A percentile compares a stretch with the other conserved stretches of the same genome.
Conservation (phyloP, 1,139 yeast genomes). For the Kodamaea suecica region DNA sequence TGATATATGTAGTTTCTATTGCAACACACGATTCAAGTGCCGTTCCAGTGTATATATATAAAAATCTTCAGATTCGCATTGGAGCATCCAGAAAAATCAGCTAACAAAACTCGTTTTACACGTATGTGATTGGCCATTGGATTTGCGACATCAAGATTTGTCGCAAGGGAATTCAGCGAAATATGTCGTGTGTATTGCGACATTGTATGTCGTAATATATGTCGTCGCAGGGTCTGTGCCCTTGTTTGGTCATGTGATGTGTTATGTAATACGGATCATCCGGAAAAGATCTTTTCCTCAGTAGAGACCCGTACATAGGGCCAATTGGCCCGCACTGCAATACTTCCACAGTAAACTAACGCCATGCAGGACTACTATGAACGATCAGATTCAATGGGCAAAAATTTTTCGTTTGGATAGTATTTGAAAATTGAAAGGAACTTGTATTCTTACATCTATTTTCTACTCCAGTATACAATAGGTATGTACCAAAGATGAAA, state of each 20-base stretch:
- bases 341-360: too few species aligned
- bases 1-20: background rate
- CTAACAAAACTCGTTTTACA: constrained; percentile 14
- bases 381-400: too few species aligned
- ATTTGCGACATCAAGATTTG: too few species aligned
- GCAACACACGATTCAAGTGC: background rate
- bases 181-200: too few species aligned
- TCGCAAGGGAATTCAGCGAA: too few species aligned
- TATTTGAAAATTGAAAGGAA: constrained; percentile 6
- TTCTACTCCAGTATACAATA: constrained; percentile 6
- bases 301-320: too few species aligned
- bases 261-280: background rate
- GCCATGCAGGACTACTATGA: too few species aligned
- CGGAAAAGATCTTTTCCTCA: too few species aligned
- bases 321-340: too few species aligned
- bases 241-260: too few species aligned
- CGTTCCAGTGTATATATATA: constrained; percentile 5
- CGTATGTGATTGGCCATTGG: constrained; percentile 13
- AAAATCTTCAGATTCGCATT: constrained; percentile 6
- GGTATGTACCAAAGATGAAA: constrained; percentile 5
- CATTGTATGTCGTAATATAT: too few species aligned
- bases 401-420: constrained; percentile 7
- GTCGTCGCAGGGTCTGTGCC: constrained; percentile 4
- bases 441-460: constrained; percentile 6
- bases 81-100: constrained; percentile 13